phyloP scores from a whole-genome alignment of 2,329 filamentous ascomycete genomes.

The Cladosporium sp. region DNA sequence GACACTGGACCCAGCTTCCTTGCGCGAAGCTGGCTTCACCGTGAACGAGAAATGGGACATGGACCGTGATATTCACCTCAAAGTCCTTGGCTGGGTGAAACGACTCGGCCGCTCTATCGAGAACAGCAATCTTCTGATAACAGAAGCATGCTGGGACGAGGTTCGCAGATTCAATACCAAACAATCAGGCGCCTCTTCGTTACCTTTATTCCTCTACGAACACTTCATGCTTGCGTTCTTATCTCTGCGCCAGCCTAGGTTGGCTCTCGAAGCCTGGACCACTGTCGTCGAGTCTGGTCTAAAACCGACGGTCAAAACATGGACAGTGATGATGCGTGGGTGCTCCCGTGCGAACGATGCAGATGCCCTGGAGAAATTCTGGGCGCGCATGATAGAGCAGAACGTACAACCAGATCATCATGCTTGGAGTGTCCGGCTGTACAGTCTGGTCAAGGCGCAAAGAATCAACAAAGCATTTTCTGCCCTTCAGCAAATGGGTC shows the following conservation, averaged over 20 bases:
- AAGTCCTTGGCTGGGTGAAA: slow-evolving; percentile 18
- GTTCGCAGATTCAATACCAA: slow-evolving; percentile 18
- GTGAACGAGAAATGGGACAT: slow-evolving; percentile 1
- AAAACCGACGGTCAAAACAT: slow-evolving; percentile 63
- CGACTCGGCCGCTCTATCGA: slow-evolving; percentile 26
- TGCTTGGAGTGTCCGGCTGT: slow-evolving; percentile 71
- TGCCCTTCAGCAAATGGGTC: slow-evolving; percentile 67
- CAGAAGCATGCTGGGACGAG: slow-evolving; percentile 26
- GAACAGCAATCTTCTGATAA: slow-evolving; percentile 21
- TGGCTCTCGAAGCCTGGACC: slow-evolving; percentile 59
- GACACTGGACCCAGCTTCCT: neutral
- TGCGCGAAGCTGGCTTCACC: slow-evolving; percentile 12
- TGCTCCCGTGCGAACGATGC: slow-evolving; percentile 62
- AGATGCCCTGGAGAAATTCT: slow-evolving; percentile 64
- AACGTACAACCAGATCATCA: slow-evolving; percentile 61
- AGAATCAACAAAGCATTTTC: slow-evolving; percentile 58
- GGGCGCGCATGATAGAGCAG: slow-evolving; percentile 61
- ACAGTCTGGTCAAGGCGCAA: slow-evolving; percentile 61
- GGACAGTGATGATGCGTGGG: slow-evolving; percentile 72
- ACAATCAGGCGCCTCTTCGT: slow-evolving; percentile 18
- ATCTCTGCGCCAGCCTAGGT: slow-evolving; percentile 41
- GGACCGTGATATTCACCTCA: neutral
- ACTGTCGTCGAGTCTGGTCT: slow-evolving; percentile 56
- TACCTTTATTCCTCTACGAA: slow-evolving; percentile 36
- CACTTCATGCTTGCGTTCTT: slow-evolving; percentile 52